Conservation (phyloP, 768 basidiomycete species). For the Lanmaoa rubissima region DNA sequence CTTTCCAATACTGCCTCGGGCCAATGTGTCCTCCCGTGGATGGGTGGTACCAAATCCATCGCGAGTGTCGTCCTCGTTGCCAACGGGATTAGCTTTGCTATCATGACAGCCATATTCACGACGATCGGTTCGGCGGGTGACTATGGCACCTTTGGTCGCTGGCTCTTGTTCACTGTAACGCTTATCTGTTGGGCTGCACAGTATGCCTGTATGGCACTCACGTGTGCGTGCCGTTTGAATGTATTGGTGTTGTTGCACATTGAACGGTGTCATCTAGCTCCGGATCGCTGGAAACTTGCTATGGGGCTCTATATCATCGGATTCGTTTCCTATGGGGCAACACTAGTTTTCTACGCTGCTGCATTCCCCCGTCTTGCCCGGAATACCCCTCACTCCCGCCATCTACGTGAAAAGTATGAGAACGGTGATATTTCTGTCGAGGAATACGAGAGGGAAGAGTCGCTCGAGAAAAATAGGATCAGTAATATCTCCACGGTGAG, state of each 20-base stretch:
- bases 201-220: conserved; percentile 73
- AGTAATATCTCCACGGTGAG: conserved; percentile 80
- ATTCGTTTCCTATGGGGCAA: conserved; percentile 77
- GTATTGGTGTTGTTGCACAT: background rate
- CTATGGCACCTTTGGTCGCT: conserved; percentile 60
- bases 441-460: conserved; percentile 72
- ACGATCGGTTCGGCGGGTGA: conserved; percentile 54
- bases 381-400: conserved; percentile 64
- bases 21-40: conserved; percentile 79
- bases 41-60: conserved; percentile 66
- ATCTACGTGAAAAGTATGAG: conserved; percentile 53
- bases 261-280: conserved; percentile 38
- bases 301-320: conserved; percentile 81
- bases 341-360: conserved; percentile 78
- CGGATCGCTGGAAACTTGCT: conserved; percentile 67
- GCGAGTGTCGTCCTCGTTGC: conserved; percentile 75
- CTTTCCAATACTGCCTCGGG: conserved; percentile 55
- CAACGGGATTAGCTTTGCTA: conserved; percentile 73
- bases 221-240: conserved; percentile 42
- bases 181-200: conserved; percentile 79
- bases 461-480: conserved; percentile 79
- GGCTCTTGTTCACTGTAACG: conserved; percentile 71
- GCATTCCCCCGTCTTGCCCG: conserved; percentile 78
- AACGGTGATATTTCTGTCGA: conserved; percentile 56
- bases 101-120: conserved; percentile 82